phyloP scores from a whole-genome alignment of 179 eudicot species.

The Beta corolliflora region DNA sequence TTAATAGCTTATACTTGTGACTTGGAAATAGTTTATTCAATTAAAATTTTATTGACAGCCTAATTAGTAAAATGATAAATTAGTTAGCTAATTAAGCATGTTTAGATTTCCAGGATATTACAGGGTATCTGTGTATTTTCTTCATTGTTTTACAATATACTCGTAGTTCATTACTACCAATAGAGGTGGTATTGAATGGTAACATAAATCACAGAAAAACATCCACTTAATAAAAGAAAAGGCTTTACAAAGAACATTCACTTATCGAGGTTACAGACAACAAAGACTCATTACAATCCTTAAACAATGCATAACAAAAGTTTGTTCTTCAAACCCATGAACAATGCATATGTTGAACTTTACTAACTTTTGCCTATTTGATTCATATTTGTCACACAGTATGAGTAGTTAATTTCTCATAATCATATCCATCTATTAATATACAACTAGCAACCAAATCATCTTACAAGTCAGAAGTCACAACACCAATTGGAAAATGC shows the following conservation, averaged over 20 bases:
- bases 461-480: neutral
- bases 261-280: too few species aligned
- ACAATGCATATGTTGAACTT: neutral
- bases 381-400: neutral
- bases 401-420: neutral
- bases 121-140: neutral
- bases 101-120: too few species aligned
- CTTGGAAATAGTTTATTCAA: too few species aligned
- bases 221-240: neutral
- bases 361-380: neutral
- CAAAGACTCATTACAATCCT: too few species aligned
- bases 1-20: too few species aligned
- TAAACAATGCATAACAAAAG: too few species aligned
- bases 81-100: too few species aligned
- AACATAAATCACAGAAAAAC: neutral
- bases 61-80: too few species aligned
- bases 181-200: neutral
- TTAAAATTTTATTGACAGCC: too few species aligned
- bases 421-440: neutral
- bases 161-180: neutral
- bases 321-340: neutral
- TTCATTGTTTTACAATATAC: neutral
- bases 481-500: neutral
- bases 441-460: neutral
- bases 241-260: neutral